These are phyloP conservation scores for Tolypocladium inflatum DNA, from an alignment of 2,329 filamentous ascomycete genomes.

Conservation along the genomic window DNA sequence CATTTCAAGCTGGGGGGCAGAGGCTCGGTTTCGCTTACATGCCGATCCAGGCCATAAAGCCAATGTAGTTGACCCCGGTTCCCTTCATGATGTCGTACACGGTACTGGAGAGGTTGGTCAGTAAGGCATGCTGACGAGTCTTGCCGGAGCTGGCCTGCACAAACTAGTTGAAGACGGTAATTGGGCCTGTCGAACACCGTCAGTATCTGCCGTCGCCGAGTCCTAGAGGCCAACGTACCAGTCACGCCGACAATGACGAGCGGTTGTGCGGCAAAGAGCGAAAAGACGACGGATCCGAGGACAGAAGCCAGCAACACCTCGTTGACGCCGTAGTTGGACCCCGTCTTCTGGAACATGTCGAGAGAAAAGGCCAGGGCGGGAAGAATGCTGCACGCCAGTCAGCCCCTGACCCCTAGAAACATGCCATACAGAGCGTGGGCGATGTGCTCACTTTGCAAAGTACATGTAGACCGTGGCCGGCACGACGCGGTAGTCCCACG, in stretches of 20 bases:
- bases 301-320: conserved; percentile 84
- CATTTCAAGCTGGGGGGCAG: too few species aligned
- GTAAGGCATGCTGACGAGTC: neutral
- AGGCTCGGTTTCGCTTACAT: conserved; percentile 39
- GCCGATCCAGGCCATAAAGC: conserved; percentile 89
- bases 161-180: conserved; percentile 86
- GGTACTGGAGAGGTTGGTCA: conserved; percentile 38
- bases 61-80: conserved; percentile 70
- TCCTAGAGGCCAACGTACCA: conserved; percentile 29
- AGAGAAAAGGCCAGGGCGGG: conserved; percentile 82
- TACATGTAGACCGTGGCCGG: conserved; percentile 90
- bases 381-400: conserved; percentile 53
- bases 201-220: conserved; percentile 3
- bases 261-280: conserved; percentile 71
- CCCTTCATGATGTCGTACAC: conserved; percentile 81
- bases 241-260: conserved; percentile 88
- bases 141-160: conserved; percentile 9
- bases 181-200: conserved; percentile 48
- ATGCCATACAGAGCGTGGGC: neutral
- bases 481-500: conserved; percentile 83
- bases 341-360: conserved; percentile 87
- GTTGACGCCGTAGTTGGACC: conserved; percentile 79
- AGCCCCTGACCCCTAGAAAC: neutral
- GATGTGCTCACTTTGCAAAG: conserved; percentile 66
- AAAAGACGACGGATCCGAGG: conserved; percentile 72